Percentiles rank a stretch among this genome's conserved stretches.
Evolutionary conservation across 345 rosid genomes (phyloP).

Genomic region (Gossypium turneri): DNA sequence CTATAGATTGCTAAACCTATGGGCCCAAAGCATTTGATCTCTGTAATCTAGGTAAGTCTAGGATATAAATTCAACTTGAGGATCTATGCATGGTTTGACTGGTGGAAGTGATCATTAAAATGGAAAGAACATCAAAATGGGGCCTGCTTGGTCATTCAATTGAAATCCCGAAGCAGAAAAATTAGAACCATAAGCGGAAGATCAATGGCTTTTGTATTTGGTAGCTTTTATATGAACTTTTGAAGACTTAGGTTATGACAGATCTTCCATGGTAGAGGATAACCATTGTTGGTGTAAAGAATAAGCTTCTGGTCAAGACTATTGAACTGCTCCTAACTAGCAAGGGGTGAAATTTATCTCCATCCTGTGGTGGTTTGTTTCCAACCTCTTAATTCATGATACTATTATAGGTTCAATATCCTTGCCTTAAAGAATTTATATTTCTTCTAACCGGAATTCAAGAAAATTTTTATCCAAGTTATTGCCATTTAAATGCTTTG

Average conservation of each 20-base stretch:
- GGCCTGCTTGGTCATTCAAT: not conserved
- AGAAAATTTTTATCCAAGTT: not conserved
- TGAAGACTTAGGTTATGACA: not conserved
- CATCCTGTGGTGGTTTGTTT: constrained; percentile 1
- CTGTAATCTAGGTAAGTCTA: not conserved
- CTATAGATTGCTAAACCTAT: constrained; percentile 2
- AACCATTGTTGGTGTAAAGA: not conserved
- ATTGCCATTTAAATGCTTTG: not conserved
- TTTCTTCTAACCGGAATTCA: constrained; percentile 1
- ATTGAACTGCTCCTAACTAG: not conserved
- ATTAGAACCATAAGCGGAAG: not conserved
- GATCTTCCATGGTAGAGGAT: not conserved
- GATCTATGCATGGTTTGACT: not conserved
- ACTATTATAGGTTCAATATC: not conserved
- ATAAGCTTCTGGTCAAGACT: not conserved
- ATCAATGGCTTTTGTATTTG: not conserved
- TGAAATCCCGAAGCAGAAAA: not conserved
- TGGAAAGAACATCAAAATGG: not conserved
- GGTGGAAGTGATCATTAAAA: not conserved
- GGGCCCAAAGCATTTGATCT: not conserved
- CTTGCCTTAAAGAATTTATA: not conserved
- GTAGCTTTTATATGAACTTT: constrained; percentile 1
- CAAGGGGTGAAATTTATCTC: not conserved
- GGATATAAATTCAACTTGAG: not conserved
- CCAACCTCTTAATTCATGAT: not conserved